Percentiles rank a stretch among this genome's conserved stretches.
phyloP scores from a whole-genome alignment of 345 rosid species.

The Luvunga scandens region DNA sequence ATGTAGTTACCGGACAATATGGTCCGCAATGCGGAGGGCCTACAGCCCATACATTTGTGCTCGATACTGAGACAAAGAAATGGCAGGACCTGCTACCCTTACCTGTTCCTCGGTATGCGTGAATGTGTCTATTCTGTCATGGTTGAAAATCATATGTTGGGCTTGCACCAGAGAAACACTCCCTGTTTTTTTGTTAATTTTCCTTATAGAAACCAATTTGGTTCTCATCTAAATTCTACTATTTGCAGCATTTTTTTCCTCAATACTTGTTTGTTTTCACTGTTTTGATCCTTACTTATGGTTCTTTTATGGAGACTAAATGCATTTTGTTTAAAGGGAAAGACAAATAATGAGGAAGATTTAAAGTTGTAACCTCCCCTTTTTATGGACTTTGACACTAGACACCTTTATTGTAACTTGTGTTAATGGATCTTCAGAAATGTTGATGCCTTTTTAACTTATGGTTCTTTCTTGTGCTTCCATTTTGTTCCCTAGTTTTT shows the following conservation, averaged over 20 bases:
- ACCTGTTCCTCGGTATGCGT: conserved; percentile 82
- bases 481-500: not conserved
- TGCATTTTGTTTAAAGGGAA: not conserved
- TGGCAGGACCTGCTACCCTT: conserved; percentile 71
- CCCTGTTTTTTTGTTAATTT: not conserved
- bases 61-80: conserved; percentile 78
- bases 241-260: not conserved
- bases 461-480: not conserved
- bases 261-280: not conserved
- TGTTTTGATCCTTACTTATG: not conserved
- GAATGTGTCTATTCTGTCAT: conserved; percentile 7
- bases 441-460: not conserved
- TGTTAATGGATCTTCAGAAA: not conserved
- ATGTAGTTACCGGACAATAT: conserved; percentile 79
- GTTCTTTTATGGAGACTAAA: not conserved
- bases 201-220: not conserved
- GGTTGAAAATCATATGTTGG: not conserved
- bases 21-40: conserved; percentile 98
- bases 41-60: conserved; percentile 74
- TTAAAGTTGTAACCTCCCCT: not conserved
- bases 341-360: not conserved
- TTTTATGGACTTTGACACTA: not conserved
- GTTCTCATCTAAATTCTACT: not conserved
- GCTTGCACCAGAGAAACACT: not conserved
- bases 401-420: not conserved